phyloP scores from a whole-genome alignment of 1,139 yeast genomes.

The Geotrichum klebahnii region DNA sequence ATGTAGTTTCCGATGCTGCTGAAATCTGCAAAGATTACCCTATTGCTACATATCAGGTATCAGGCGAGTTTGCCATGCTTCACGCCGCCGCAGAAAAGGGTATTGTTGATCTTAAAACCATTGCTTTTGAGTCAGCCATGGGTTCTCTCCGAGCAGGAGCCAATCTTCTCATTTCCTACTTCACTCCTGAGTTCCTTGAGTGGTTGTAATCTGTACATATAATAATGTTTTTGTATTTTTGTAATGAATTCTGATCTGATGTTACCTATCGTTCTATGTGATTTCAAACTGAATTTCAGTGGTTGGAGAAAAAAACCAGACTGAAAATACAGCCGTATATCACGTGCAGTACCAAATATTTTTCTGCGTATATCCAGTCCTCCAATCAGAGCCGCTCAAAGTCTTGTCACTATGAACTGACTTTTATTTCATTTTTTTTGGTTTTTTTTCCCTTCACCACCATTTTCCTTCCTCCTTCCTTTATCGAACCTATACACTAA shows the following conservation, averaged over 20 bases:
- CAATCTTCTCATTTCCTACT: conserved; percentile 80
- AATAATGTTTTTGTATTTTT: not conserved
- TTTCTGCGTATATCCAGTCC: conserved; percentile 3
- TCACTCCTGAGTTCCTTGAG: conserved; percentile 92
- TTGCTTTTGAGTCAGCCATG: conserved; percentile 88
- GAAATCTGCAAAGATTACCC: conserved; percentile 80
- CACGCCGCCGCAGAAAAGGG: conserved; percentile 99
- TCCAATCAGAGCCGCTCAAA: conserved; percentile 16
- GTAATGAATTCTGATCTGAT: no score
- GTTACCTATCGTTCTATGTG: no score
- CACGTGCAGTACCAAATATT: conserved; percentile 1
- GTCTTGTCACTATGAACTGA: conserved; percentile 13
- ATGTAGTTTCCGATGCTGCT: conserved; percentile 82
- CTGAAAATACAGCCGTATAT: conserved; percentile 3
- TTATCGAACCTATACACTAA: conserved; percentile 1
- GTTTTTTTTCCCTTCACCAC: conserved; percentile 3
- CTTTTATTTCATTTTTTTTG: conserved; percentile 12
- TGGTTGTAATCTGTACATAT: conserved; percentile 51
- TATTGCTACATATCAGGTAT: conserved; percentile 90
- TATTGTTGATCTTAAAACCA: conserved; percentile 75
- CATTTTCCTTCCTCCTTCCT: conserved; percentile 10
- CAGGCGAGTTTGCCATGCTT: conserved; percentile 97
- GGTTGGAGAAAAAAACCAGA: no score
- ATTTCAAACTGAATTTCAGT: no score
- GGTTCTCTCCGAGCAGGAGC: conserved; percentile 97